Percentiles rank a stretch among this genome's conserved stretches.
Evolutionary conservation across 345 rosid species (phyloP).

Genomic region (Eucalyptus pauciflora): DNA sequence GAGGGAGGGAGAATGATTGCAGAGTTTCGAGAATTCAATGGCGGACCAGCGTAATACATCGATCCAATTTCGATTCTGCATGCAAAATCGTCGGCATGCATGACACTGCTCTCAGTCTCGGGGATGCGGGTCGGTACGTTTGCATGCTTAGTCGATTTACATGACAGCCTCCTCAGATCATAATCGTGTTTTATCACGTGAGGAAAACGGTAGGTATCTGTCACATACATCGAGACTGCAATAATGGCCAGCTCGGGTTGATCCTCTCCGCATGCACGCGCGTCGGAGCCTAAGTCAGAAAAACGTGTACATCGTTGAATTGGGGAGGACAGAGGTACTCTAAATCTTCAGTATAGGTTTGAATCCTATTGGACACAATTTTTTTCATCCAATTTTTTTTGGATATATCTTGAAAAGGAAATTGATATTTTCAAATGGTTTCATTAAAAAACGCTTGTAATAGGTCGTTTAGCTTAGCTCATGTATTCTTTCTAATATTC

Average conservation of each 20-base stretch:
- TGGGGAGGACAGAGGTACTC: background rate
- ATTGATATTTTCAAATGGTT: background rate
- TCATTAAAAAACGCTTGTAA: background rate
- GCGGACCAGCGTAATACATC: background rate
- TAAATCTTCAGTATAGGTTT: background rate
- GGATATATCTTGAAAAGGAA: background rate
- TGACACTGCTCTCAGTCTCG: background rate
- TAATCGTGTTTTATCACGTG: background rate
- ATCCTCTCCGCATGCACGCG: background rate
- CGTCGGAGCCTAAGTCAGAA: background rate
- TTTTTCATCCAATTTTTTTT: background rate
- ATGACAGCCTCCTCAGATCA: slow-evolving; percentile 9
- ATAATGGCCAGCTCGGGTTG: background rate
- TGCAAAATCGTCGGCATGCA: background rate
- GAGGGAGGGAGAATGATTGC: background rate
- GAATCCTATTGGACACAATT: background rate
- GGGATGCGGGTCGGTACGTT: slow-evolving; percentile 8
- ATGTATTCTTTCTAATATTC: background rate
- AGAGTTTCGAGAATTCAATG: background rate
- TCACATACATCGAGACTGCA: background rate
- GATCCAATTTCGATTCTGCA: background rate
- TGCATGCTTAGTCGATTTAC: slow-evolving; percentile 25
- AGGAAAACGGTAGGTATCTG: background rate
- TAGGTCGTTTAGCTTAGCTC: background rate
- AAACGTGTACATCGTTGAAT: background rate